Conservation (phyloP, 192 early-diverging fungal genomes). For the Paraglomus occultum region DNA sequence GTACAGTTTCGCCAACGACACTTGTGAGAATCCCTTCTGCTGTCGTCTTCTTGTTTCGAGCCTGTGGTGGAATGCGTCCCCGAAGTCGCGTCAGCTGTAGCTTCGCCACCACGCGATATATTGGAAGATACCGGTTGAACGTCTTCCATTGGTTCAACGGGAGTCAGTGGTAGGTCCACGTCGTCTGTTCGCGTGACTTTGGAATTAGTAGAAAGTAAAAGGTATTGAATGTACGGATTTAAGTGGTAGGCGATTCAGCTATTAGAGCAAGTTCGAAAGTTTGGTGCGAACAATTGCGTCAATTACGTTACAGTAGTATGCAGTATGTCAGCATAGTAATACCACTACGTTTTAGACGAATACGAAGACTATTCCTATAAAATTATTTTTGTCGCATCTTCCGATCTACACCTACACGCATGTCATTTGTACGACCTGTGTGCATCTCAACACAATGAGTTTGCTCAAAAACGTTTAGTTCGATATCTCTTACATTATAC, state of each 20-base stretch:
- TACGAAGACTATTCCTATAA: too few species aligned
- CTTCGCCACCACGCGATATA: background rate
- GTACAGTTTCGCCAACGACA: conserved; percentile 55
- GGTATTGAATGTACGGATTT: too few species aligned
- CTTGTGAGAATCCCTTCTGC: conserved; percentile 34
- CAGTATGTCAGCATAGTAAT: background rate
- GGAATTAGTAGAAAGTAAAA: background rate
- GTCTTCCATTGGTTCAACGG: background rate
- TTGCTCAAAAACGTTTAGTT: too few species aligned
- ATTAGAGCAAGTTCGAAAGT: background rate
- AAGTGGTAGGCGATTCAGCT: too few species aligned
- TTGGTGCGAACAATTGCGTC: background rate
- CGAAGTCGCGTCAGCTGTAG: background rate
- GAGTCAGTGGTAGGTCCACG: background rate
- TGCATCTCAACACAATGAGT: too few species aligned
- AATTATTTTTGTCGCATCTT: too few species aligned
- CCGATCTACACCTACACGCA: too few species aligned
- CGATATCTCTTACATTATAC: background rate
- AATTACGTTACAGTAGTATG: background rate
- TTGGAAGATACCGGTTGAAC: background rate
- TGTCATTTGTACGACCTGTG: too few species aligned
- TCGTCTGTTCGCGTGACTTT: conserved; percentile 12
- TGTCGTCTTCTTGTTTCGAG: background rate
- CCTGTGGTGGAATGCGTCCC: background rate
- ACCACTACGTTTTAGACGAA: background rate